These are phyloP conservation scores for Odontarrhena argentea DNA, from an alignment of 345 rosid genomes.

Conservation along the genomic window DNA sequence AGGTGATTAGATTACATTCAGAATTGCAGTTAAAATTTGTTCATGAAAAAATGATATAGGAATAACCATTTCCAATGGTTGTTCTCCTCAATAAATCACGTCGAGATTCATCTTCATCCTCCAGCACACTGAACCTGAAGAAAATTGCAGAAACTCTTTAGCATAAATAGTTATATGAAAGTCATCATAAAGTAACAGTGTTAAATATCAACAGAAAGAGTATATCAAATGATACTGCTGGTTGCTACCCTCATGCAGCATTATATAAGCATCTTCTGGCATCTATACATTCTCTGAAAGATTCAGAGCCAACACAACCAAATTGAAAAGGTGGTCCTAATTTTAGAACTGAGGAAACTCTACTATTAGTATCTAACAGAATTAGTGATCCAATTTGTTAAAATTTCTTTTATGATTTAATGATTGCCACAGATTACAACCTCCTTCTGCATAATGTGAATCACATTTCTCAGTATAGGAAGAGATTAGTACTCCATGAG, in stretches of 20 bases:
- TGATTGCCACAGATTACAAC: not conserved
- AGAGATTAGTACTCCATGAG: not conserved
- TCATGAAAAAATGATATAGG: constrained; percentile 25
- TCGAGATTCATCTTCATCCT: constrained; percentile 78
- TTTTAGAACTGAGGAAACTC: not conserved
- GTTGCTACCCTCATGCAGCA: constrained; percentile 21
- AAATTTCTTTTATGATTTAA: not conserved
- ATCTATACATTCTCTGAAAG: constrained; percentile 18
- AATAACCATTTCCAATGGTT: constrained; percentile 93
- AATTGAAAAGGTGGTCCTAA: not conserved
- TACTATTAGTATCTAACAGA: not conserved
- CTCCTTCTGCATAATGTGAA: not conserved
- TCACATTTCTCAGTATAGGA: constrained; percentile 11
- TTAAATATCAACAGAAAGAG: constrained; percentile 7
- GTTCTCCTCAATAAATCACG: constrained; percentile 71
- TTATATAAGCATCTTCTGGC: constrained; percentile 2
- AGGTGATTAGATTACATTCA: constrained; percentile 35
- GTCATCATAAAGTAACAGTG: constrained; percentile 8
- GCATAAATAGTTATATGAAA: not conserved
- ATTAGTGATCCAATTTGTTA: constrained; percentile 7
- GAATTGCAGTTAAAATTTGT: constrained; percentile 32
- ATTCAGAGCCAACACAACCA: constrained; percentile 8
- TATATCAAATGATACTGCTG: not conserved
- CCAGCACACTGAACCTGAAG: constrained; percentile 80
- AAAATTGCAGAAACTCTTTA: not conserved